Evolutionary conservation across 1,139 yeast species (phyloP).

Genomic region (Taphrina pruni): DNA sequence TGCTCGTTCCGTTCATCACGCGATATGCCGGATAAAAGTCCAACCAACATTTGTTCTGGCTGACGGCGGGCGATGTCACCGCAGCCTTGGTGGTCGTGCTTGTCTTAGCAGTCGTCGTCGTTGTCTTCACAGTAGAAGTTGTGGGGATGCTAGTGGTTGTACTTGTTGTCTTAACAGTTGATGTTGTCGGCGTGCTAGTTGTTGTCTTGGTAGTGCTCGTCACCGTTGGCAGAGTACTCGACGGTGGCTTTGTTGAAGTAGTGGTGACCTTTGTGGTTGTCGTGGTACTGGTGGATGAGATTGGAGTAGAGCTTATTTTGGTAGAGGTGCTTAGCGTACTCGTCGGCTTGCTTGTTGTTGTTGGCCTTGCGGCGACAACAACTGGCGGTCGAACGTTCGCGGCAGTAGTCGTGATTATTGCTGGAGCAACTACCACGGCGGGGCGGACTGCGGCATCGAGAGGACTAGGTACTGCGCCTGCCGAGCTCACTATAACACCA

Average conservation of each 20-base stretch:
- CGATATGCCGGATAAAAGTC: slow-evolving; percentile 23
- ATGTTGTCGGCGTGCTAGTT: slow-evolving; percentile 2
- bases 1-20: slow-evolving; percentile 22
- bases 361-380: not conserved
- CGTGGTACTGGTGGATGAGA: not conserved
- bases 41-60: not conserved
- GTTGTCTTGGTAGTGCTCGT: not conserved
- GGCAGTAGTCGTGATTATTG: not conserved
- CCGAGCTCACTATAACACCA: not conserved
- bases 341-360: not conserved
- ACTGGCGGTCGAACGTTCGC: not conserved
- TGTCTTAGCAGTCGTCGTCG: slow-evolving; percentile 16
- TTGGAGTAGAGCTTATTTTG: not conserved
- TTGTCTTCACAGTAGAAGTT: slow-evolving; percentile 3
- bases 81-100: slow-evolving; percentile 1
- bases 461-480: slow-evolving; percentile 3
- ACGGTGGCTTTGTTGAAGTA: not conserved
- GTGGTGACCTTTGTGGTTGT: not conserved
- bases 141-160: not conserved
- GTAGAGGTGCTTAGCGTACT: not conserved
- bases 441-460: not conserved
- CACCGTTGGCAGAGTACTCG: not conserved
- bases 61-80: not conserved
- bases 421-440: not conserved
- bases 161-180: not conserved